Conservation (phyloP, 1,139 yeast species). For the Zygosaccharomyces pseudobailii region DNA sequence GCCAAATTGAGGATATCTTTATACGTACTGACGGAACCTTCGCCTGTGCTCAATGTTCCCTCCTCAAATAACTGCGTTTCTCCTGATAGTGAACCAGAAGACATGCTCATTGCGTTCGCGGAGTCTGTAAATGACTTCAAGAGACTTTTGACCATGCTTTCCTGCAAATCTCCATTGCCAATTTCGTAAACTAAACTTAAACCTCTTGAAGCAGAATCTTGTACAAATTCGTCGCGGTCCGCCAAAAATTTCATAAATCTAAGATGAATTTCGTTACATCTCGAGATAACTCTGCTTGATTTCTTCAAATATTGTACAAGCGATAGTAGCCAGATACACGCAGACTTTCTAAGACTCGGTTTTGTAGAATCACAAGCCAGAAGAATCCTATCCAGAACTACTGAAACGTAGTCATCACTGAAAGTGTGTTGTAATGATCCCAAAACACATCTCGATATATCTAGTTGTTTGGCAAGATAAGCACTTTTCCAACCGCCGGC, state of each 20-base stretch:
- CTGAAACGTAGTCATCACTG: constrained; percentile 6
- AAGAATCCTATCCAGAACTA: constrained; percentile 46
- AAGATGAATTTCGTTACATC: constrained; percentile 50
- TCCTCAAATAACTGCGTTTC: constrained; percentile 86
- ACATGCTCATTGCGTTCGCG: constrained; percentile 44
- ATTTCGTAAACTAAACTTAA: constrained; percentile 74
- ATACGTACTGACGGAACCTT: constrained; percentile 84
- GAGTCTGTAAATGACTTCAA: constrained; percentile 75
- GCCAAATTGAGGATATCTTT: constrained; percentile 82
- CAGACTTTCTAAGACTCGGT: constrained; percentile 68
- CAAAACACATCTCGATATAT: constrained; percentile 34
- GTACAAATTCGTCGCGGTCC: constrained; percentile 77
- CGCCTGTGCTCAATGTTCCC: constrained; percentile 72
- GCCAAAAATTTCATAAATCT: constrained; percentile 72
- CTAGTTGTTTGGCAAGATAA: constrained; percentile 47
- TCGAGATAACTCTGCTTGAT: constrained; percentile 35
- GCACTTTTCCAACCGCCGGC: constrained; percentile 76
- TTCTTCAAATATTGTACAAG: constrained; percentile 69
- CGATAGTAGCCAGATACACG: constrained; percentile 84
- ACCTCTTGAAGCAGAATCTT: constrained; percentile 90
- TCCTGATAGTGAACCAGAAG: constrained; percentile 66
- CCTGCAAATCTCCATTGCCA: constrained; percentile 66
- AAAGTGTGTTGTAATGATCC: constrained; percentile 16
- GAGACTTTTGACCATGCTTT: constrained; percentile 68
- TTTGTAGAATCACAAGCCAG: constrained; percentile 57